phyloP scores from a whole-genome alignment of 2,329 filamentous ascomycete species.

The Colletotrichum ledebouriae region DNA sequence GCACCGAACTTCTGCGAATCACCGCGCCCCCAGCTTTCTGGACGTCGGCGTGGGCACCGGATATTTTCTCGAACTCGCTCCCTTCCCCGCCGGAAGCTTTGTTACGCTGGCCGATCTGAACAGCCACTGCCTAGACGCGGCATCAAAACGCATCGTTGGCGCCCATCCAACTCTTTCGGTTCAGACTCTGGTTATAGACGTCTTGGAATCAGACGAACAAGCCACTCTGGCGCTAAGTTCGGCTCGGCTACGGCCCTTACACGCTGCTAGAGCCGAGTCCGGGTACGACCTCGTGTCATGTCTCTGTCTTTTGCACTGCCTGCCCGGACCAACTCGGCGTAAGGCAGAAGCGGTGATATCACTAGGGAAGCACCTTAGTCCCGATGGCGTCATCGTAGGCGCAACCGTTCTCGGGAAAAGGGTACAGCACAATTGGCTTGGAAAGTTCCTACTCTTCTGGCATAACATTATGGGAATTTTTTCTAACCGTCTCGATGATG shows the following conservation, averaged over 20 bases:
- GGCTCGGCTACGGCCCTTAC: background rate
- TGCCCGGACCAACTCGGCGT: background rate
- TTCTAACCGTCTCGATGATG: background rate
- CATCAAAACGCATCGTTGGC: background rate
- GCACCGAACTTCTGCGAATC: background rate
- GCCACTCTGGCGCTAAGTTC: too few relatives aligned
- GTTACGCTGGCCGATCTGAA: conserved; percentile 10
- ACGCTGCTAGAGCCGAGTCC: background rate
- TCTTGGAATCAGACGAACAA: too few relatives aligned
- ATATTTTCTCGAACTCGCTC: conserved; percentile 8
- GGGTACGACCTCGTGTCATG: conserved; percentile 19
- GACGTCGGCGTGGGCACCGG: conserved; percentile 27
- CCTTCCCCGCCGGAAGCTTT: background rate
- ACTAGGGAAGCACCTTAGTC: background rate
- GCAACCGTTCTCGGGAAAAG: conserved; percentile 16
- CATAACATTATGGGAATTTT: conserved; percentile 20
- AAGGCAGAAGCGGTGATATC: conserved; percentile 11
- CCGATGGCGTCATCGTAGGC: conserved; percentile 11
- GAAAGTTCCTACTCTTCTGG: conserved; percentile 10
- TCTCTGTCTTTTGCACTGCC: conserved; percentile 13
- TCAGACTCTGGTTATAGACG: background rate
- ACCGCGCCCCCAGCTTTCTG: background rate
- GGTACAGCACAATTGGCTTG: conserved; percentile 9
- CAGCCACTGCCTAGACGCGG: conserved; percentile 1
- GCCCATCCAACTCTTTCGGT: background rate